Base-by-base conservation (phyloP, 352 stramenopile genomes). In the Globisporangium splendens region DNA sequence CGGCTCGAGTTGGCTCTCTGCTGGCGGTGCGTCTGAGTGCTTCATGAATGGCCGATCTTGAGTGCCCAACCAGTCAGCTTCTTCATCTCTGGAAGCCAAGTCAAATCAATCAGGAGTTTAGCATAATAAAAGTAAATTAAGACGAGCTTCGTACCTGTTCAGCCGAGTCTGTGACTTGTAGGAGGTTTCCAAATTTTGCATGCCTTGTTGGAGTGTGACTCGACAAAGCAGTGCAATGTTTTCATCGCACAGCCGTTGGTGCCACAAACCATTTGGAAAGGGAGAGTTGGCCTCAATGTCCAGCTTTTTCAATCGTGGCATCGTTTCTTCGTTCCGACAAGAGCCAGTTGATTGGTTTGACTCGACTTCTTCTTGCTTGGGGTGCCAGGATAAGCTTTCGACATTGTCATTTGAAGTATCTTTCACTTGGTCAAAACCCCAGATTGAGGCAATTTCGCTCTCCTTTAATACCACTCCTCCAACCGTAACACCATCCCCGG, bases 51-150 rank as follows among this genome's bases (percentile, higher is more conserved):
- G 38, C 1, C 21, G 18, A 1, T 41, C 33, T 17, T 17, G 6
- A 5, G 49, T 22, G 13, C 38, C 38, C 8, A 49, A 10, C 12
- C 15, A 15, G 4, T 35, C 38, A 8, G 39, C 51, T 31, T 50
- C 52, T 48, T 58, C 39, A 7, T 58, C 52, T 5, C 52, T 58
- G 35, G 15, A n/a, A 18, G 39, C 39, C 8, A 15, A 44, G 39
- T 8, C 14, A 21, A 12, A 14, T 41, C 20, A 39, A 46, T 47
- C 28, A 35, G 28, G 28, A 10, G 3, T 35, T 11, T 10, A 8
- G 2, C 28, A 35, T 11, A 35, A 35, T 8, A 11, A 8, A 35
- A 35, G 7, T 35, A 35, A 35, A 8, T 8, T 35, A 35, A 35
- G 28, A 35, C 5, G 24, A 8, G 28, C 28, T 35, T 8, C 28